phyloP scores from a whole-genome alignment of 2,329 filamentous ascomycete species.

The Fusarium sp. region DNA sequence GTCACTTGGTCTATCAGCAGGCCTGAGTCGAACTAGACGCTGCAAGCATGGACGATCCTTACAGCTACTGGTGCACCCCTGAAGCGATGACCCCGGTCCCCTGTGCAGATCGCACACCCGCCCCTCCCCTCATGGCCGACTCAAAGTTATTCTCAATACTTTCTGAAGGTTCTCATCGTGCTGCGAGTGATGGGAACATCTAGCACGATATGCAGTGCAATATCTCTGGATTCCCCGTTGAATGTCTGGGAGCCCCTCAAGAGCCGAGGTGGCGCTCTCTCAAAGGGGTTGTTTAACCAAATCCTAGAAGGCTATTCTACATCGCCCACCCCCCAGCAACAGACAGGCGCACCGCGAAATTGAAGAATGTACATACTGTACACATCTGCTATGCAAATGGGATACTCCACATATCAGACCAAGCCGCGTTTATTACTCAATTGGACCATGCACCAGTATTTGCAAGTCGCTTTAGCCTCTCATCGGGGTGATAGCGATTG shows the following conservation, averaged over 20 bases:
- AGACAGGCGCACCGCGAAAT: constrained; percentile 35
- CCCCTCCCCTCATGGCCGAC: constrained; percentile 32
- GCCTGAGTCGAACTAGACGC: constrained; percentile 26
- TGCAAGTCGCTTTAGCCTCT: constrained; percentile 39
- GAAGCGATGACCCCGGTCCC: constrained; percentile 43
- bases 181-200: constrained; percentile 23
- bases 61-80: constrained; percentile 44
- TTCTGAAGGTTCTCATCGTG: constrained; percentile 7
- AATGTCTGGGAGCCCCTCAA: constrained; percentile 42
- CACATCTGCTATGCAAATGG: constrained; percentile 1
- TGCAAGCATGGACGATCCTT: constrained; percentile 48
- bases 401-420: constrained; percentile 41
- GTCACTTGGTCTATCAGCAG: constrained; percentile 32
- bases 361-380: constrained; percentile 28
- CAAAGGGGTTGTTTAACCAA: constrained; percentile 47
- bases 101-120: constrained; percentile 49
- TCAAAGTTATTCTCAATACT: constrained; percentile 14
- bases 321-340: constrained; percentile 34
- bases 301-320: constrained; percentile 43
- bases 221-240: constrained; percentile 29
- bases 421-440: constrained; percentile 43
- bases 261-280: constrained; percentile 51
- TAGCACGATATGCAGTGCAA: constrained; percentile 44
- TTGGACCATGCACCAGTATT: constrained; percentile 31
- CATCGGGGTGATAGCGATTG: constrained; percentile 11